phyloP scores from a whole-genome alignment of 1,284 basidiomycete species.

The Grifola frondosa region DNA sequence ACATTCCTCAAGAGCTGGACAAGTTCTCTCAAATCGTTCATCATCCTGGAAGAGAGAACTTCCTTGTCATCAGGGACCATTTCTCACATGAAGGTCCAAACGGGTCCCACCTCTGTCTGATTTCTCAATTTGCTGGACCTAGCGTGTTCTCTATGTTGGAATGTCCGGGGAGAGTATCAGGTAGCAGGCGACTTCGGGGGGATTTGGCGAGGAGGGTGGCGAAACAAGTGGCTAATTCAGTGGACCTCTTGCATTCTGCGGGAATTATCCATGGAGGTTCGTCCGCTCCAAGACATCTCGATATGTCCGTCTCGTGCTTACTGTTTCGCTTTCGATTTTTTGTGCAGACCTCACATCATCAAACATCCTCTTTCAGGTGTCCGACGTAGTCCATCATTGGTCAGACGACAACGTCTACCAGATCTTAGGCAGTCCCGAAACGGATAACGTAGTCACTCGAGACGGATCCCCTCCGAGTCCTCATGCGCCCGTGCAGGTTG shows the following conservation, averaged over 20 bases:
- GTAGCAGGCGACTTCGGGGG: conserved; percentile 31
- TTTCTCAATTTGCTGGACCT: conserved; percentile 34
- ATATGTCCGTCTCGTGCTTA: conserved; percentile 3
- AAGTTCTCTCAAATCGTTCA: conserved; percentile 16
- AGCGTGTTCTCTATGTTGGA: conserved; percentile 33
- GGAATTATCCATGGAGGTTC: conserved; percentile 39
- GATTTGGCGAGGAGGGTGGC: conserved; percentile 6
- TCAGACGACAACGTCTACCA: conserved; percentile 35
- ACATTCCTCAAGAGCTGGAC: conserved; percentile 19
- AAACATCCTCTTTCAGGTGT: conserved; percentile 35
- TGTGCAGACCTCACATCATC: conserved; percentile 36
- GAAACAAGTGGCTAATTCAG: conserved; percentile 15
- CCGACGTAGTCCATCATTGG: conserved; percentile 26
- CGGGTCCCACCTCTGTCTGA: conserved; percentile 33
- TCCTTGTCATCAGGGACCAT: conserved; percentile 25
- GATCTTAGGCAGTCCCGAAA: conserved; percentile 3
- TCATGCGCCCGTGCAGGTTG: conserved; percentile 3
- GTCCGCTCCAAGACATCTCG: too few relatives aligned
- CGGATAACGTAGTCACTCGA: conserved; percentile 5
- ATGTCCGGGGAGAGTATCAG: conserved; percentile 27
- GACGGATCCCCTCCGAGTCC: conserved; percentile 1
- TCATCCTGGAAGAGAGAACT: not conserved
- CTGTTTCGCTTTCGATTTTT: conserved; percentile 1
- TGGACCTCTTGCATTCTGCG: conserved; percentile 31
- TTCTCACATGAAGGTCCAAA: conserved; percentile 35